Evolutionary conservation across 2,329 filamentous ascomycete genomes (phyloP), one percentile per base, ranked within the genome.

Genomic region (Colletotrichum chrysophilum): DNA sequence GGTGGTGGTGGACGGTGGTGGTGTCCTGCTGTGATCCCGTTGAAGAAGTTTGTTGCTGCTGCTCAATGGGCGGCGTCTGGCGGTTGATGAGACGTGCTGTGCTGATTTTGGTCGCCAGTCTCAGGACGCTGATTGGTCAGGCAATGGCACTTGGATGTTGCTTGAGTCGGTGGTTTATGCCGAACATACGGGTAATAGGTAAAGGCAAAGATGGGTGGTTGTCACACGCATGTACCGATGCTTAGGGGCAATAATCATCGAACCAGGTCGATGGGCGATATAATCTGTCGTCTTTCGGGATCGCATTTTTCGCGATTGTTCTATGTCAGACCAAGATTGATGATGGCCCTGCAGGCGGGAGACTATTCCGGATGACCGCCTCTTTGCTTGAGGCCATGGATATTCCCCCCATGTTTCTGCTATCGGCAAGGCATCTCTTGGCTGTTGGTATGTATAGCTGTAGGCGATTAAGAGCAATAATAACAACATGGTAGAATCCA

Each of bases 11-110:
- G 34, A 16, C 34, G 14, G 34, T 26, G 18, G 30, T 43, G 68
- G 66, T 72, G 66, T 66, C 61, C 69, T 67, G 64, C 34, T 34
- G 26, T 67, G 62, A 64, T 66, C 69, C 69, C 69, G 73, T 72
- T 75, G 55, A 64, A 72, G 69, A 64, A 67, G 73, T 55, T 75
- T 65, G 62, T 9, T 48, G n/a, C n/a, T 48, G 43, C 18, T 48
- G 66, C 38, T 36, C 24, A 24, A 14, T 24, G 56, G 48, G 18
- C 28, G 71, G 75, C 76, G 77, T 70, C 66, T 78, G 76, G 77
- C 77, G 77, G 77, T 78, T 78, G 69, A 72, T 78, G 77, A 78
- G 77, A 77, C 77, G 70, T 52, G 52, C 62, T 48, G 2, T n/a
- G 3, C 43, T 48, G n/a, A 21, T 55, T 62, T 61, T 77, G 48